Conservation (phyloP, 148 eudicot species). For the Nepenthes mirabilis region DNA sequence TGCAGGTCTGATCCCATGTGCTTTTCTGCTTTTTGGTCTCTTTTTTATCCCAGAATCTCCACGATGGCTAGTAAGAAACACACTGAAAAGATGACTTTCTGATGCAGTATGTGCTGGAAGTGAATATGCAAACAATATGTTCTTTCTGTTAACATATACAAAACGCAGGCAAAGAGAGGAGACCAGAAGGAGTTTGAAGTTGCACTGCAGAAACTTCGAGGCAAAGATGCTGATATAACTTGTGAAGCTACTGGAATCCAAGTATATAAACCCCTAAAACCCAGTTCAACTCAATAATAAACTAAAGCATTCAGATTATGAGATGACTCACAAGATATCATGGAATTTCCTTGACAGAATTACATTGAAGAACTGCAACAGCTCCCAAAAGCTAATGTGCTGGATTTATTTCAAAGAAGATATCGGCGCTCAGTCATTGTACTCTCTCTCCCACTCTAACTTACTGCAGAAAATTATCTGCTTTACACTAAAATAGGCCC, state of each 20-base stretch:
- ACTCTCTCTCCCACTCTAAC: conserved; percentile 5
- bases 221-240: conserved; percentile 53
- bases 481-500: too few species aligned
- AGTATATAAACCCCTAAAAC: conserved; percentile 15
- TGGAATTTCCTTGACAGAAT: conserved; percentile 26
- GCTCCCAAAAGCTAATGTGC: conserved; percentile 58
- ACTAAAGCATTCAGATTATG: neutral
- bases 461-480: neutral
- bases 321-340: conserved; percentile 1
- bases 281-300: neutral
- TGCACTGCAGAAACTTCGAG: conserved; percentile 60
- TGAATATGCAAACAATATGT: neutral
- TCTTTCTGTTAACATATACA: neutral
- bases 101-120: neutral
- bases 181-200: conserved; percentile 49
- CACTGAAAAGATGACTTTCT: neutral
- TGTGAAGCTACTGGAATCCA: conserved; percentile 79
- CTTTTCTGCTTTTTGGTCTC: conserved; percentile 56
- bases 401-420: conserved; percentile 71
- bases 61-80: conserved; percentile 79
- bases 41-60: conserved; percentile 87
- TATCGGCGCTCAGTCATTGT: conserved; percentile 59
- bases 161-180: conserved; percentile 62
- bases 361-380: conserved; percentile 49
- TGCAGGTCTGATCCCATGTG: conserved; percentile 83